Evolutionary conservation across 2,329 filamentous ascomycete species (phyloP), one percentile per base, ranked within the genome.

Genomic region (Phyllosticta capitalensis): DNA sequence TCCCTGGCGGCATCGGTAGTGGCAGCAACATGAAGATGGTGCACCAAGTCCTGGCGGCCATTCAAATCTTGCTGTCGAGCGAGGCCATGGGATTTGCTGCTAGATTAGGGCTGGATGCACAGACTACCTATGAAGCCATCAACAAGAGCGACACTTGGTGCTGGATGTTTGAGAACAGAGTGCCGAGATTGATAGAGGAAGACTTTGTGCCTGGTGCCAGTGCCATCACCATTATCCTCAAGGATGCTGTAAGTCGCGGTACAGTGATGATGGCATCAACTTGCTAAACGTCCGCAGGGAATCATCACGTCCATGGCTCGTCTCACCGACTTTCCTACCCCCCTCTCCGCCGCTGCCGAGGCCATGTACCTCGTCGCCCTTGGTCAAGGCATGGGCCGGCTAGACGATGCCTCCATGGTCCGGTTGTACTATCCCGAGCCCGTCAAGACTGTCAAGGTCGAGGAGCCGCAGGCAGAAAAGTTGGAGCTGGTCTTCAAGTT

Each of bases 281-380:
- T 55, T 19, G 55, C 53, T 10, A 5, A 49, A 21, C 3, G 2
- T 20, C 60, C 19, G 24, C 50, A 80, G 67, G 78, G 81, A 55
- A 89, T 89, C 71, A 87, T 89, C 68, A 88, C 85, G 1, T 80
- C 82, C 24, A 84, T 83, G 61, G 84, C 84, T 0, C 76, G 84
- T 20, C 74, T 81, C 50, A 72, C 76, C 58, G 75, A 76, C 26
- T 88, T 86, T 68, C 79, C 83, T 0, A 80, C 80, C 0, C 83
- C 83, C 0, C 80, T 89, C 67, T 82, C 81, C 59, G 80, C 79
- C 45, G 77, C 79, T 0, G 84, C 85, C 10, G 86, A 89, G 71
- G 84, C 87, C 69, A 77, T 81, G 26, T 88, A 87, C 67, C 79
- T 86, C 59, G 72, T 81, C 26, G 83, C 79, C 14, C 70, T 87